Evolutionary conservation across 225 moss, liverwort and hornwort genomes (phyloP).

Genomic region (Neckera pumila): DNA sequence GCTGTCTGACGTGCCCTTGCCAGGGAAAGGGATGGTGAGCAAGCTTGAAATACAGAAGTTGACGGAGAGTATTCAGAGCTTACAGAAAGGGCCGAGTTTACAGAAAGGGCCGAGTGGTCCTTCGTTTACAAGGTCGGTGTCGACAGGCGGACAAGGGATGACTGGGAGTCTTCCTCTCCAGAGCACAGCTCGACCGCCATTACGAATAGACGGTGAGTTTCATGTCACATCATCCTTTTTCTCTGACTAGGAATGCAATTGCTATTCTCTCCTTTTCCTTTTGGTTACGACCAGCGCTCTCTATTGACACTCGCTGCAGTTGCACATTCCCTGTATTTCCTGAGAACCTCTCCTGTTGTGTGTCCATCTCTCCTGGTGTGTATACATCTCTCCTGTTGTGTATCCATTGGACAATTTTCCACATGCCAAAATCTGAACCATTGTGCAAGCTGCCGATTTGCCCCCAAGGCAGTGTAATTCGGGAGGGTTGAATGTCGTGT

Average conservation of each 20-base stretch:
- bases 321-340: not conserved
- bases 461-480: not conserved
- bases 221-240: not conserved
- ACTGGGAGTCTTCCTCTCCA: not conserved
- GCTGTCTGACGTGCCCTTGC: conserved; percentile 18
- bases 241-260: not conserved
- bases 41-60: conserved; percentile 26
- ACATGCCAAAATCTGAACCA: not conserved
- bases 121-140: not conserved
- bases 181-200: not conserved
- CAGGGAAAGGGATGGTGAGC: not conserved
- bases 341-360: not conserved
- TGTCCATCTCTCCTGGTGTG: not conserved
- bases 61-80: conserved; percentile 17
- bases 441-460: not conserved
- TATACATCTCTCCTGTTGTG: not conserved
- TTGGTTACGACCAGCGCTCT: not conserved
- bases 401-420: not conserved
- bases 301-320: not conserved
- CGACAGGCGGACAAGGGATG: not conserved
- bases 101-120: not conserved
- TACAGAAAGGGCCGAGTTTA: not conserved
- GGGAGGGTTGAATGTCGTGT: not conserved
- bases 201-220: conserved; percentile 2
- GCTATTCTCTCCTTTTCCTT: not conserved